phyloP scores from a whole-genome alignment of 441 rosid genomes.

The Omphalea diandra region DNA sequence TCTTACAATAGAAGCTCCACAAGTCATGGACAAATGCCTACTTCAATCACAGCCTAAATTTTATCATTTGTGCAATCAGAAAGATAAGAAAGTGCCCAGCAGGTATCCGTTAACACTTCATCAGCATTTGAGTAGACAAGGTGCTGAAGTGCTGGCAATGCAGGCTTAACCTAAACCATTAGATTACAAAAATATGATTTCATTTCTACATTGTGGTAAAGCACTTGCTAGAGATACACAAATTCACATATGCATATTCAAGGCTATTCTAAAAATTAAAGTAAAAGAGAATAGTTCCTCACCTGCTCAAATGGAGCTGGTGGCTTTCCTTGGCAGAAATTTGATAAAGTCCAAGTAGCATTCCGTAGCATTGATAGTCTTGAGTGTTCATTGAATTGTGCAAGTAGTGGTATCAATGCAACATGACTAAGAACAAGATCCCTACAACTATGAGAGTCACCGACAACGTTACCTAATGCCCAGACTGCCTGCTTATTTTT shows the following conservation, averaged over 20 bases:
- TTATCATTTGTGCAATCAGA: slow-evolving; percentile 73
- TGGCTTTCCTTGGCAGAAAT: too few species aligned
- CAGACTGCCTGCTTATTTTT: slow-evolving; percentile 17
- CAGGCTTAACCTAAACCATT: slow-evolving; percentile 6
- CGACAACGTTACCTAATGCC: slow-evolving; percentile 15
- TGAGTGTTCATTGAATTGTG: too few species aligned
- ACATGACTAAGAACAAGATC: slow-evolving; percentile 16
- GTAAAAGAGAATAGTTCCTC: background rate
- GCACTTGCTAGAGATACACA: background rate
- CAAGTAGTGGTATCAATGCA: too few species aligned
- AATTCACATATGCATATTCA: background rate
- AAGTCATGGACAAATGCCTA: slow-evolving; percentile 10
- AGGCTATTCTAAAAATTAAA: background rate
- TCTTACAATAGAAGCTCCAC: slow-evolving; percentile 19
- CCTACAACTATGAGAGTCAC: slow-evolving; percentile 14
- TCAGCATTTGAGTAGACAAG: slow-evolving; percentile 13
- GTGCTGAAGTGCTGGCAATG: slow-evolving; percentile 15
- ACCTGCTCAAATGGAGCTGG: too few species aligned
- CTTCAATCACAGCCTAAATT: slow-evolving; percentile 23
- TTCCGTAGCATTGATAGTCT: too few species aligned
- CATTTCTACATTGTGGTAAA: background rate
- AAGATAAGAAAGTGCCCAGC: slow-evolving; percentile 74
- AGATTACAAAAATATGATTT: background rate
- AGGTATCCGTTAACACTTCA: slow-evolving; percentile 40
- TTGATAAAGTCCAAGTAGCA: too few species aligned